Evolutionary conservation across 2,329 filamentous ascomycete genomes (phyloP).

Genomic region (Aspergillus aculeatus): DNA sequence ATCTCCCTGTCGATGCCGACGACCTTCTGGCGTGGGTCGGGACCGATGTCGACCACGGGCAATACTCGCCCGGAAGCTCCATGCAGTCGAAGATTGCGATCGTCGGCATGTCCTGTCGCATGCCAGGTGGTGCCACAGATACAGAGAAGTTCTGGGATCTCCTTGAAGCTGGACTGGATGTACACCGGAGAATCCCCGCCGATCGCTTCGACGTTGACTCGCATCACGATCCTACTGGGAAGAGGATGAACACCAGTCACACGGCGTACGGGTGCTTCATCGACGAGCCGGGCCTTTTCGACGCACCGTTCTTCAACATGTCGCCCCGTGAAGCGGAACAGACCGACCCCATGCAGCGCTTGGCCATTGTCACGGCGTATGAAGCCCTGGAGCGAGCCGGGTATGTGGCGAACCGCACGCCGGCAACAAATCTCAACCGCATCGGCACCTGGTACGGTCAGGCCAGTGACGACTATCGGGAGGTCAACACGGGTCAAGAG

Average conservation of each 20-base stretch:
- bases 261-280: slow-evolving; percentile 38
- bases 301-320: slow-evolving; percentile 44
- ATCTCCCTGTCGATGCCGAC: slow-evolving; percentile 1
- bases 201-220: slow-evolving; percentile 5
- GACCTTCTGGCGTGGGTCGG: slow-evolving; percentile 8
- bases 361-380: slow-evolving; percentile 73
- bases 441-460: slow-evolving; percentile 73
- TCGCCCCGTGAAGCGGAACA: slow-evolving; percentile 70
- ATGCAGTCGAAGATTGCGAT: background rate
- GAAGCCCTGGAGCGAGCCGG: slow-evolving; percentile 78
- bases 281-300: slow-evolving; percentile 39
- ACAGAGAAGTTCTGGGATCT: too few species aligned
- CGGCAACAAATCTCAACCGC: slow-evolving; percentile 53
- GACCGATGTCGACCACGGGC: background rate
- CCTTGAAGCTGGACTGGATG: too few species aligned
- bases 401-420: slow-evolving; percentile 66
- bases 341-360: slow-evolving; percentile 75
- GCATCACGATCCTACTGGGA: slow-evolving; percentile 24
- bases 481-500: slow-evolving; percentile 68
- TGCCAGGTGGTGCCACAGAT: too few species aligned
- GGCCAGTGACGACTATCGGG: slow-evolving; percentile 63
- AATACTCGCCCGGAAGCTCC: background rate
- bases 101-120: too few species aligned
- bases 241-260: slow-evolving; percentile 21
- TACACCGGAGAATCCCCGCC: too few species aligned